phyloP scores from a whole-genome alignment of 345 rosid genomes.

The Sonneratia alba region DNA sequence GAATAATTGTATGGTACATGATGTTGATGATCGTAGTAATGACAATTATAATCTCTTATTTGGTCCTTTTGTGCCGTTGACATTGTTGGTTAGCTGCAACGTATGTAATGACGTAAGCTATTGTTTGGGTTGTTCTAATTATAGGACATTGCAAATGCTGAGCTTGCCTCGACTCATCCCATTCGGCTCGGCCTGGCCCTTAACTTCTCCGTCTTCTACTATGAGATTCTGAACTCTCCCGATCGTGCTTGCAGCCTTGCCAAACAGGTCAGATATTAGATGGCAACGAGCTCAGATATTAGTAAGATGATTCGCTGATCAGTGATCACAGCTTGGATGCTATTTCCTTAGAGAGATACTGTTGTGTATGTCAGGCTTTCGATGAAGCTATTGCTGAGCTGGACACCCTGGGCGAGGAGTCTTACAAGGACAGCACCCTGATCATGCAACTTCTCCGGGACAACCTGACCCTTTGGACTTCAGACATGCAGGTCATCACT shows the following conservation, averaged over 20 bases:
- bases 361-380: constrained; percentile 9
- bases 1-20: background rate
- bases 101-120: background rate
- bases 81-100: background rate
- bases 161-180: constrained; percentile 36
- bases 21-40: background rate
- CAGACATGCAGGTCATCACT: constrained; percentile 74
- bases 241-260: constrained; percentile 23
- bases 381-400: constrained; percentile 19
- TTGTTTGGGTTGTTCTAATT: background rate
- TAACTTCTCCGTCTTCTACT: constrained; percentile 40
- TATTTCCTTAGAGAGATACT: background rate
- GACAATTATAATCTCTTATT: background rate
- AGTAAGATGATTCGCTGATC: background rate
- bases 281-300: background rate
- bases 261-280: constrained; percentile 7
- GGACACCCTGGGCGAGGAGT: constrained; percentile 22
- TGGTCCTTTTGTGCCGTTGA: background rate
- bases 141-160: constrained; percentile 20
- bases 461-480: constrained; percentile 93
- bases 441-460: constrained; percentile 97
- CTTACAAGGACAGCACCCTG: constrained; percentile 88
- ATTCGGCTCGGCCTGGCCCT: constrained; percentile 40
- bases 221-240: constrained; percentile 35
- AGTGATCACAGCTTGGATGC: background rate